Conservation (phyloP, 768 basidiomycete species). For the Lactifluus piperatus region DNA sequence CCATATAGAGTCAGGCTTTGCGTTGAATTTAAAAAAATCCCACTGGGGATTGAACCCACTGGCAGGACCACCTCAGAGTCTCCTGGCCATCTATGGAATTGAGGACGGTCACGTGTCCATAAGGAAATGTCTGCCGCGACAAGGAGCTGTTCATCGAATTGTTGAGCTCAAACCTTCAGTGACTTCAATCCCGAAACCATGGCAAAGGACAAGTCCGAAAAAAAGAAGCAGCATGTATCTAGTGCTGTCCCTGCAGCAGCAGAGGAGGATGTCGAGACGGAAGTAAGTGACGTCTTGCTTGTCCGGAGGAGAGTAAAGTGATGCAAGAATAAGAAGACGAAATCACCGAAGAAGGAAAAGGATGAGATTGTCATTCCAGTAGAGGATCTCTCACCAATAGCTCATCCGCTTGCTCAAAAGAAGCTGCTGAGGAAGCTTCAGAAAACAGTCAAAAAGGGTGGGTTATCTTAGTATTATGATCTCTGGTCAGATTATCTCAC, state of each 20-base stretch:
- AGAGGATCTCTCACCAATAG: constrained; percentile 89
- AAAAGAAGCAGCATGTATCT: constrained; percentile 42
- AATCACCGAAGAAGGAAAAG: constrained; percentile 34
- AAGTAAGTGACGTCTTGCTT: constrained; percentile 27
- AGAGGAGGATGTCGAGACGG: constrained; percentile 47
- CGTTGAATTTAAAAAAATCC: no score
- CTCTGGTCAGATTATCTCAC: neutral
- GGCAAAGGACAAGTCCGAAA: constrained; percentile 71
- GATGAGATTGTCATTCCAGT: constrained; percentile 57
- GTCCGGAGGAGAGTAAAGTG: constrained; percentile 6
- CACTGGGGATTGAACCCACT: no score
- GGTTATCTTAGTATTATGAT: constrained; percentile 3
- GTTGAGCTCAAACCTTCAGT: neutral
- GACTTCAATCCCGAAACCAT: constrained; percentile 24
- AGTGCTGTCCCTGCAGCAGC: constrained; percentile 25
- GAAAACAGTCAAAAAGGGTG: constrained; percentile 90
- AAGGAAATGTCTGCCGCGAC: neutral
- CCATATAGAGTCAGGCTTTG: no score
- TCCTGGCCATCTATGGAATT: no score
- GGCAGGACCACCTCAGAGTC: no score
- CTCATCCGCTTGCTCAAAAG: constrained; percentile 85
- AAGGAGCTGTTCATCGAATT: neutral
- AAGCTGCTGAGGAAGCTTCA: constrained; percentile 92
- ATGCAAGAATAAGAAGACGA: constrained; percentile 13
- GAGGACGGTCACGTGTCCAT: neutral